These are phyloP conservation scores for Talaromyces piceae DNA, from an alignment of 2,329 filamentous ascomycete genomes.

Conservation along the genomic window DNA sequence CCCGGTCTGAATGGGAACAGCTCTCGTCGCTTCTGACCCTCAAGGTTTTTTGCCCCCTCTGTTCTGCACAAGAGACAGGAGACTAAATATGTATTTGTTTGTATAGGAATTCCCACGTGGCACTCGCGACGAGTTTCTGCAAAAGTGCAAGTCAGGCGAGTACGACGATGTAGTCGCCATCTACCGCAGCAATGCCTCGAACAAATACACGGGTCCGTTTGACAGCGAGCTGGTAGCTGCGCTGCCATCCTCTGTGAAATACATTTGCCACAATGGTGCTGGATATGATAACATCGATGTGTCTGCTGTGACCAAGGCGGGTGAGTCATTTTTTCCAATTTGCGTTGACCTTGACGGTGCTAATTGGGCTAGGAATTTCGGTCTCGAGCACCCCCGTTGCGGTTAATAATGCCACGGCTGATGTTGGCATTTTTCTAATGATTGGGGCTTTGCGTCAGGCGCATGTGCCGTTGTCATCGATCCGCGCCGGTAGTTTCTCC, in stretches of 20 bases:
- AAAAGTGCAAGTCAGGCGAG: conserved; percentile 46
- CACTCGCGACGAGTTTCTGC: conserved; percentile 48
- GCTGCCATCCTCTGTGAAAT: conserved; percentile 40
- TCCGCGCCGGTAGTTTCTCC: conserved; percentile 34
- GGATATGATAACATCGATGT: conserved; percentile 57
- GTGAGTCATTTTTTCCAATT: conserved; percentile 16
- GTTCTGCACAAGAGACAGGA: neutral
- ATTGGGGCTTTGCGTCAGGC: conserved; percentile 40
- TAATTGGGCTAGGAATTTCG: conserved; percentile 22
- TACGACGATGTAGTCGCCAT: conserved; percentile 51
- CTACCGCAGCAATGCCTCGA: conserved; percentile 53
- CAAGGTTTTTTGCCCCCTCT: conserved; percentile 32
- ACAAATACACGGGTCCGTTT: conserved; percentile 42
- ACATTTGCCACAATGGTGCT: conserved; percentile 49
- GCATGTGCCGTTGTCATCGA: conserved; percentile 33
- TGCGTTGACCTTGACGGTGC: neutral
- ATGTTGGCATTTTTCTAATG: conserved; percentile 42
- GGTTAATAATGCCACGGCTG: conserved; percentile 41
- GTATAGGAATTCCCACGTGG: conserved; percentile 48
- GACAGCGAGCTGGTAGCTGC: conserved; percentile 40
- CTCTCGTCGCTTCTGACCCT: conserved; percentile 34
- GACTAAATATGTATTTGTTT: neutral
- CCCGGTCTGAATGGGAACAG: conserved; percentile 37
- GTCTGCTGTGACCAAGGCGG: conserved; percentile 42
- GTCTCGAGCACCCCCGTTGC: conserved; percentile 41